Percentiles rank a stretch among this genome's conserved stretches.
These are phyloP conservation scores for Xylariales sp. DNA, from an alignment of 2,329 filamentous ascomycete genomes.

Conservation along the genomic window DNA sequence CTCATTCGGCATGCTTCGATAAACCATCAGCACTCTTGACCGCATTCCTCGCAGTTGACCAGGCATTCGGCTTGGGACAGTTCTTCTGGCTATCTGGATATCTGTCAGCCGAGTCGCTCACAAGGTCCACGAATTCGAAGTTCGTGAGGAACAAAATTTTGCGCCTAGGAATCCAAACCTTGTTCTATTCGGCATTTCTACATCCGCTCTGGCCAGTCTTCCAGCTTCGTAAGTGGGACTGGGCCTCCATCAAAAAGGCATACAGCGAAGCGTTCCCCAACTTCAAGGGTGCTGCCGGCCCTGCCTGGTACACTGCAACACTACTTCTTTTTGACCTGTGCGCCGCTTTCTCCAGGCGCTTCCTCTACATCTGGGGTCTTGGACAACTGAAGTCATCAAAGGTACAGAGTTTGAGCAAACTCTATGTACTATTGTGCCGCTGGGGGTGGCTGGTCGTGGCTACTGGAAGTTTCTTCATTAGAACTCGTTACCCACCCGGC, in stretches of 20 bases:
- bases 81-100: constrained; percentile 16
- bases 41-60: constrained; percentile 15
- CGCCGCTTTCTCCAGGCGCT: constrained; percentile 7
- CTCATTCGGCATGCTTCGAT: constrained; percentile 7
- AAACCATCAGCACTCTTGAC: constrained; percentile 9
- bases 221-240: background rate
- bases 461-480: background rate
- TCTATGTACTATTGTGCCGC: too few relatives aligned
- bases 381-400: too few relatives aligned
- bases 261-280: background rate
- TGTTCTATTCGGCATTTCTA: constrained; percentile 12
- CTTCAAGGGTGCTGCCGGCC: constrained; percentile 11
- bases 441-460: constrained; percentile 1
- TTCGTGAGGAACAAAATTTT: constrained; percentile 14
- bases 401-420: too few relatives aligned
- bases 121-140: background rate
- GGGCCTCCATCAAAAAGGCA: too few relatives aligned
- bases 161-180: constrained; percentile 13
- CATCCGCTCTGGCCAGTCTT: constrained; percentile 5
- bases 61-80: constrained; percentile 17
- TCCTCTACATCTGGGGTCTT: constrained; percentile 13
- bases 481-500: constrained; percentile 10
- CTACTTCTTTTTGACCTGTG: constrained; percentile 15
- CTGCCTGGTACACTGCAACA: constrained; percentile 17
- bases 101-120: constrained; percentile 15